A percentile compares a stretch with the other conserved stretches of the same genome.
Conservation (phyloP, 1,139 yeast species). For the Yamadazyma atlantica region DNA sequence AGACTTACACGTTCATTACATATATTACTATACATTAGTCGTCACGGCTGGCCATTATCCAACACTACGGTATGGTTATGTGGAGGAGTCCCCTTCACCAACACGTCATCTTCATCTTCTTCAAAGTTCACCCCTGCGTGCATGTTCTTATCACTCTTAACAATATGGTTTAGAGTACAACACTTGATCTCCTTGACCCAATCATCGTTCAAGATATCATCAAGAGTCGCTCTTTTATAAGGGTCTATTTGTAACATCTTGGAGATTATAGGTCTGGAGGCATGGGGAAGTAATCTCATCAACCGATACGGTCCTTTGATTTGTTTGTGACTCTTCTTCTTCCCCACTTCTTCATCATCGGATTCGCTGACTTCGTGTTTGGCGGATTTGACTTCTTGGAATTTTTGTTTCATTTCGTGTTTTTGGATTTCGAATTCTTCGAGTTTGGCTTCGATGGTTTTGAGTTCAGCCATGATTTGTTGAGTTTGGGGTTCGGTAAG, state of each 20-base stretch:
- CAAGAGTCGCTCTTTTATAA: conserved; percentile 62
- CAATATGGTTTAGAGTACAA: conserved; percentile 36
- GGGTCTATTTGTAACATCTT: conserved; percentile 76
- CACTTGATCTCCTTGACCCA: conserved; percentile 68
- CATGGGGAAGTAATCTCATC: conserved; percentile 82
- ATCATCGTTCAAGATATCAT: conserved; percentile 63
- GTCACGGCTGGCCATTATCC: conserved; percentile 14
- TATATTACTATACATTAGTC: neutral
- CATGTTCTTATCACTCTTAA: conserved; percentile 23
- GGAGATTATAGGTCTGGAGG: conserved; percentile 74
- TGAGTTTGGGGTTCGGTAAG: conserved; percentile 35
- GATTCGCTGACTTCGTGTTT: conserved; percentile 11
- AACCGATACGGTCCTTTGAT: conserved; percentile 85
- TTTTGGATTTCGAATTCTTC: conserved; percentile 40
- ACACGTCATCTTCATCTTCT: conserved; percentile 40
- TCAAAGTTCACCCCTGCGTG: conserved; percentile 28
- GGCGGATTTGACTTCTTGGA: conserved; percentile 21
- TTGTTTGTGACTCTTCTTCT: conserved; percentile 42
- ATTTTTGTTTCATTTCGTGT: conserved; percentile 34
- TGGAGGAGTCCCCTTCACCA: conserved; percentile 38
- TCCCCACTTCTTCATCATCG: conserved; percentile 16
- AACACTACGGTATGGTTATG: conserved; percentile 44
- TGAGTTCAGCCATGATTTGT: conserved; percentile 32
- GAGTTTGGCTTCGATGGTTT: conserved; percentile 36
- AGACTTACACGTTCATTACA: too few species aligned